These are phyloP conservation scores for Rhodotorula kratochvilovae DNA, from an alignment of 768 basidiomycete genomes.

Conservation along the genomic window DNA sequence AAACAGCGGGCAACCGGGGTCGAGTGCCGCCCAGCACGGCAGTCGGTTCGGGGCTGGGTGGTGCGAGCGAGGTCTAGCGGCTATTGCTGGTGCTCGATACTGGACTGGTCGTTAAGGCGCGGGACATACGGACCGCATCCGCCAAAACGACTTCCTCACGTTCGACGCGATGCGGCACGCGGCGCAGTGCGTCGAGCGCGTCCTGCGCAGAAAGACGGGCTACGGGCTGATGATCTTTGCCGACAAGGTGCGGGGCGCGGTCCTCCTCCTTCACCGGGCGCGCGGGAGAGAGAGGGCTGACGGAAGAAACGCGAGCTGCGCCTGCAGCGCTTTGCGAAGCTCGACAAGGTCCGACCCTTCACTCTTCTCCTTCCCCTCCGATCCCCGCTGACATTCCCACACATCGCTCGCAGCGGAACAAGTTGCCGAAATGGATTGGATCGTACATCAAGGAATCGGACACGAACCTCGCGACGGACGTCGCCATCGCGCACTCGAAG, in stretches of 20 bases:
- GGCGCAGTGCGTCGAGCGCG: slow-evolving; percentile 97
- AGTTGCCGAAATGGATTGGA: slow-evolving; percentile 97
- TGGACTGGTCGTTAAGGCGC: no score
- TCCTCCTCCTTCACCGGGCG: no score
- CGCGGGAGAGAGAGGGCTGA: no score
- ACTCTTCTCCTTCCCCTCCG: no score
- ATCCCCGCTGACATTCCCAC: slow-evolving; percentile 43
- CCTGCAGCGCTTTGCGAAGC: slow-evolving; percentile 75
- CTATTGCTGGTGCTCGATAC: no score
- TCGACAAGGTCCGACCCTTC: slow-evolving; percentile 58
- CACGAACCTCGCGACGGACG: slow-evolving; percentile 91
- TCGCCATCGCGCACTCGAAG: slow-evolving; percentile 57
- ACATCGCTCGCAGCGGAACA: slow-evolving; percentile 73
- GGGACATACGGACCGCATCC: slow-evolving; percentile 95
- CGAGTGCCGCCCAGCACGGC: no score
- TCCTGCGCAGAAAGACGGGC: slow-evolving; percentile 94
- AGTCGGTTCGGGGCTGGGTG: no score
- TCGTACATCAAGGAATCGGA: slow-evolving; percentile 98
- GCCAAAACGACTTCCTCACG: slow-evolving; percentile 96
- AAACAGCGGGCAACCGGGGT: no score
- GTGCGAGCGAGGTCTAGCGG: no score
- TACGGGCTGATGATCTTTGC: slow-evolving; percentile 99
- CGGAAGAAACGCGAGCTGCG: no score
- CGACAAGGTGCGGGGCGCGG: slow-evolving; percentile 79
- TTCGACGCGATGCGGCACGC: slow-evolving; percentile 99